These are phyloP conservation scores for Backusella parvicylindrica DNA, from an alignment of 192 early-diverging fungal genomes.

Conservation along the genomic window DNA sequence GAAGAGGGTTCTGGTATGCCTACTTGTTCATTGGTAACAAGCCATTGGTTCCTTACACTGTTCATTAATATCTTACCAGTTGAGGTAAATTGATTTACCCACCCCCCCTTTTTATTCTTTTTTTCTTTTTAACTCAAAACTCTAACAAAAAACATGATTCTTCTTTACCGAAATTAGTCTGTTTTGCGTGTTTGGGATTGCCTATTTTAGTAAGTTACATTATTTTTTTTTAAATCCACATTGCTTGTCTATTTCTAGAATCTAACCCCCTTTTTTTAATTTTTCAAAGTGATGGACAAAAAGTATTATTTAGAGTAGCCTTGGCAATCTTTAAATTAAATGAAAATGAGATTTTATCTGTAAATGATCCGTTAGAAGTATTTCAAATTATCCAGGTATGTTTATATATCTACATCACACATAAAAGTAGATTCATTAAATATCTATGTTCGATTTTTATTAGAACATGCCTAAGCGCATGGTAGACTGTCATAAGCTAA, in stretches of 20 bases:
- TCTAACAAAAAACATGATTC: background rate
- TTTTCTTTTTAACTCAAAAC: background rate
- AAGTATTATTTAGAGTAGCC: slow-evolving; percentile 72
- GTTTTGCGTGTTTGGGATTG: slow-evolving; percentile 80
- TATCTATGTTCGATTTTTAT: background rate
- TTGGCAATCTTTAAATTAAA: slow-evolving; percentile 69
- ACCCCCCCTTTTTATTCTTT: background rate
- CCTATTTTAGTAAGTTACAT: slow-evolving; percentile 59
- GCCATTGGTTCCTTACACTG: slow-evolving; percentile 79
- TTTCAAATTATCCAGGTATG: slow-evolving; percentile 56
- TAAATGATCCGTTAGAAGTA: slow-evolving; percentile 57
- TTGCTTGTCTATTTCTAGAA: slow-evolving; percentile 7
- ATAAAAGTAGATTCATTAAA: background rate
- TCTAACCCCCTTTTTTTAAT: background rate
- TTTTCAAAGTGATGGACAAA: slow-evolving; percentile 52
- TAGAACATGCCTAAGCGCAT: slow-evolving; percentile 60
- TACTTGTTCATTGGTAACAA: slow-evolving; percentile 65
- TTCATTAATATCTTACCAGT: slow-evolving; percentile 73
- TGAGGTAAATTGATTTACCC: slow-evolving; percentile 41
- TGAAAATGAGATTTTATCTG: slow-evolving; percentile 56
- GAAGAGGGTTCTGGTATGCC: slow-evolving; percentile 51
- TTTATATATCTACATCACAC: background rate
- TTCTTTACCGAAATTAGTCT: slow-evolving; percentile 33
- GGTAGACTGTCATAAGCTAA: slow-evolving; percentile 61
- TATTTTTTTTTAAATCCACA: background rate